A percentile compares a stretch with the other conserved stretches of the same genome.
These are phyloP conservation scores for Xylaria sp. DNA, from an alignment of 2,329 filamentous ascomycete species.

Conservation along the genomic window DNA sequence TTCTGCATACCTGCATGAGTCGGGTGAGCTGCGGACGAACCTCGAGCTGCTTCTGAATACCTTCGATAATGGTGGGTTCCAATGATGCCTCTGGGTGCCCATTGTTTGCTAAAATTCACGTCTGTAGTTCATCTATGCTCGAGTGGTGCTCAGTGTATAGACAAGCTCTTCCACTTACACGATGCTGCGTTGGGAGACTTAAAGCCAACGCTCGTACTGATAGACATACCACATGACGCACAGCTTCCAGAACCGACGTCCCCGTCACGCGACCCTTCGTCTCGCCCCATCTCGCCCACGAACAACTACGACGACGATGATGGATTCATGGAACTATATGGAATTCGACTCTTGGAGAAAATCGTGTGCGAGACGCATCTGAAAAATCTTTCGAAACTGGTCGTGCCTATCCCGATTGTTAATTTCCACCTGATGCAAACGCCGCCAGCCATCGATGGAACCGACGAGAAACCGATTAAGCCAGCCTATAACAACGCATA, in stretches of 20 bases:
- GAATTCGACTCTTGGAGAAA: conserved; percentile 49
- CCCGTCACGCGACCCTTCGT: conserved; percentile 41
- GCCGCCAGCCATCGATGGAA: conserved; percentile 31
- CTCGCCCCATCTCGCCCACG: conserved; percentile 36
- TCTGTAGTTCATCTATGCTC: conserved; percentile 49
- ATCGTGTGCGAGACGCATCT: conserved; percentile 55
- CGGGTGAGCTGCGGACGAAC: conserved; percentile 39
- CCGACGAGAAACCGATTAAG: conserved; percentile 22
- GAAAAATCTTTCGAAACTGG: conserved; percentile 50
- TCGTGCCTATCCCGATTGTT: conserved; percentile 53
- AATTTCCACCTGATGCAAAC: conserved; percentile 33
- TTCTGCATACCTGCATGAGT: conserved; percentile 29
- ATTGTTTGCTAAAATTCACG: conserved; percentile 6
- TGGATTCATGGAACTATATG: conserved; percentile 47
- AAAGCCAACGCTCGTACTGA: conserved; percentile 52
- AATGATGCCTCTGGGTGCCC: neutral
- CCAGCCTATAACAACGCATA: conserved; percentile 24
- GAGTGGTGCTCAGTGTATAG: conserved; percentile 48
- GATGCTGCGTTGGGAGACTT: conserved; percentile 48
- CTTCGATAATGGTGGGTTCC: conserved; percentile 49
- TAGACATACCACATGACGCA: conserved; percentile 52
- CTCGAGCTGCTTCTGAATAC: conserved; percentile 47
- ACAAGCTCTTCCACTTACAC: conserved; percentile 49
- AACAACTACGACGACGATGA: conserved; percentile 37
- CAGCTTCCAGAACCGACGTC: conserved; percentile 35